Evolutionary conservation across 345 rosid genomes (phyloP).

Genomic region (Euphorbia lathyris): DNA sequence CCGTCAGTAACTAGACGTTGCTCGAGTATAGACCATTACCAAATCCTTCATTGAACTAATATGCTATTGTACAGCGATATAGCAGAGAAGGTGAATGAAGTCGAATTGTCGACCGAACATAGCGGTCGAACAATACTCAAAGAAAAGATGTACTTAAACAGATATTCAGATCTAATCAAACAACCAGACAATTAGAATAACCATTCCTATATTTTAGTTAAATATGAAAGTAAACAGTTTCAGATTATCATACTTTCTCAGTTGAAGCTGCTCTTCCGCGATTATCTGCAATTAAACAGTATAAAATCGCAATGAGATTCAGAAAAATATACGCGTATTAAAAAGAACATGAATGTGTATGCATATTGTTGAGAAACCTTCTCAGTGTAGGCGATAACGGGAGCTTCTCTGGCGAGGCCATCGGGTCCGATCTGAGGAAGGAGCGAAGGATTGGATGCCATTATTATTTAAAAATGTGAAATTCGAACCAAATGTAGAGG

Average conservation of each 20-base stretch:
- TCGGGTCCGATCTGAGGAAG: slow-evolving; percentile 83
- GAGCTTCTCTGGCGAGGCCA: slow-evolving; percentile 79
- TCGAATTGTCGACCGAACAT: background rate
- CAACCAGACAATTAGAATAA: background rate
- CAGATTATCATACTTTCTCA: slow-evolving; percentile 52
- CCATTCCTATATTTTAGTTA: too few relatives aligned
- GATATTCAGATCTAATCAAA: background rate
- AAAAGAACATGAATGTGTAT: background rate
- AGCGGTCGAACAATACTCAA: background rate
- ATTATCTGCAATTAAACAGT: slow-evolving; percentile 48
- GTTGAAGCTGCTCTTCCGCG: slow-evolving; percentile 80
- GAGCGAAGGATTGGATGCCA: slow-evolving; percentile 64
- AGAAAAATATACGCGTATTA: slow-evolving; percentile 2
- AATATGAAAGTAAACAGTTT: background rate
- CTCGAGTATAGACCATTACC: background rate
- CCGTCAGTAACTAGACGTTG: slow-evolving; percentile 1
- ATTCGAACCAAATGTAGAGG: background rate
- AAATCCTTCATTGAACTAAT: background rate
- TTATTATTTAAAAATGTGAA: slow-evolving; percentile 15
- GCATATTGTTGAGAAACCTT: slow-evolving; percentile 40
- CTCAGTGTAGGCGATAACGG: slow-evolving; percentile 87
- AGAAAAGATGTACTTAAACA: background rate
- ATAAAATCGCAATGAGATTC: background rate
- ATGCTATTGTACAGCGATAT: background rate
- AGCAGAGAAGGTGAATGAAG: background rate